Conservation (phyloP, 2,329 filamentous ascomycete genomes). For the Amesomyces nigricolor region DNA sequence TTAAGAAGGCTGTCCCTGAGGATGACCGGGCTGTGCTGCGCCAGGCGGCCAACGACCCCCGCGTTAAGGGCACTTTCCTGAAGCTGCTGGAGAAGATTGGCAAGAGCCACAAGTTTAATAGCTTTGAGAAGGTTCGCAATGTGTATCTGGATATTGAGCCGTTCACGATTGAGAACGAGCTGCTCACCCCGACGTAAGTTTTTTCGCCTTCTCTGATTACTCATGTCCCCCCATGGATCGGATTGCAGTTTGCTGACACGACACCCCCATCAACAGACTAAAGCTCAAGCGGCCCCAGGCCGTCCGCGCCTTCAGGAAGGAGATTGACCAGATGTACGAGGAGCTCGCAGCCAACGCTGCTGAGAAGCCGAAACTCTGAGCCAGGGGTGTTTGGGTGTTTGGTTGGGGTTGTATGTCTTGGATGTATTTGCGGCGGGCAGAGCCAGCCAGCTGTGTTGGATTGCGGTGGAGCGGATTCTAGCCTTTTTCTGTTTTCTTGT, state of each 20-base stretch:
- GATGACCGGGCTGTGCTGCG: constrained; percentile 63
- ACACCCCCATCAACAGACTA: constrained; percentile 36
- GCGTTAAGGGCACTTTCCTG: constrained; percentile 68
- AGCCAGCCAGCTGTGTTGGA: background rate
- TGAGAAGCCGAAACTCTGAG: constrained; percentile 43
- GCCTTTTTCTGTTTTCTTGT: too few relatives aligned
- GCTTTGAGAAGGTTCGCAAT: constrained; percentile 76
- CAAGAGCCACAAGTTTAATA: constrained; percentile 82
- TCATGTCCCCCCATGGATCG: too few relatives aligned
- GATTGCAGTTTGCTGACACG: constrained; percentile 8
- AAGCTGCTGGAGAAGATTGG: constrained; percentile 74
- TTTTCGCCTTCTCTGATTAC: background rate
- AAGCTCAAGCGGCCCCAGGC: constrained; percentile 57
- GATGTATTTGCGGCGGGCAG: background rate
- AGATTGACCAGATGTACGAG: constrained; percentile 53
- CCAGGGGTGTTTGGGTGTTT: too few relatives aligned
- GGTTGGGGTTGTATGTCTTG: background rate
- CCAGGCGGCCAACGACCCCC: constrained; percentile 60
- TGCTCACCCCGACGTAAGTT: constrained; percentile 81
- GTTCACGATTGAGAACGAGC: constrained; percentile 87
- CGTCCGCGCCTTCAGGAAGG: constrained; percentile 45
- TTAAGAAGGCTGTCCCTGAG: constrained; percentile 59
- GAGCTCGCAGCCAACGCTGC: constrained; percentile 42
- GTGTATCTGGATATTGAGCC: constrained; percentile 75
- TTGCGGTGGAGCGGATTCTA: background rate